Base-by-base conservation (phyloP, 768 basidiomycete genomes). In the Lactifluus echinatus region DNA sequence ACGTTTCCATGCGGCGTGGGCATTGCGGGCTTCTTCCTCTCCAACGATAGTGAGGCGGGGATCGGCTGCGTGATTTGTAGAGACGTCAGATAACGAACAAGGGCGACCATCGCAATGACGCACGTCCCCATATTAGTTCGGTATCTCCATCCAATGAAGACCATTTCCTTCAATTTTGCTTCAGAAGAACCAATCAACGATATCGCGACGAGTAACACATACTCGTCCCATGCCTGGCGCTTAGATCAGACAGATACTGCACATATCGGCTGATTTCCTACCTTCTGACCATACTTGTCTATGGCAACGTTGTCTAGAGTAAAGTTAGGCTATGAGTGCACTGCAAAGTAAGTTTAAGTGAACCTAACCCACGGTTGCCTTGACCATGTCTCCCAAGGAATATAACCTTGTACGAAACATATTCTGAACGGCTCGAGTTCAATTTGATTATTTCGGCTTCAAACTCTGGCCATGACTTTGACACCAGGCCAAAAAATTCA, bases 61-160 rank as follows among this genome's bases (percentile, higher is more conserved):
- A 31, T 63, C 63, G n/a, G 63, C 63, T 63, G 19, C 8, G 29
- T 33, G n/a, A 52, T 34, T 42, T 11, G 29, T 3, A n/a, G n/a
- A n/a, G 29, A 8, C 15, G n/a, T n/a, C 7, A 26, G 45, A 8
- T 43, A 39, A 19, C 21, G 8, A 46, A 2, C 12, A 39, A 29
- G 7, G 11, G 29, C 23, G 37, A 29, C 21, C n/a, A 12, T 17
- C 15, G 2, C 6, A 10, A 40, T 19, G 11, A 63, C 63, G 44
- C 51, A 63, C 63, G 63, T 24, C 56, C 63, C 63, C 63, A 63
- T 51, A 21, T 55, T 11, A 62, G 37, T 48, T 55, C 56, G 23
- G 46, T 53, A 10, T 62, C 63, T n/a, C 60, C 63, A 2, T 63
- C 28, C 10, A 62, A 24, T 21, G 53, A 14, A 2, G 60, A 17